Evolutionary conservation across 2,329 filamentous ascomycete genomes (phyloP).

Genomic region (Metarhizium brunneum): DNA sequence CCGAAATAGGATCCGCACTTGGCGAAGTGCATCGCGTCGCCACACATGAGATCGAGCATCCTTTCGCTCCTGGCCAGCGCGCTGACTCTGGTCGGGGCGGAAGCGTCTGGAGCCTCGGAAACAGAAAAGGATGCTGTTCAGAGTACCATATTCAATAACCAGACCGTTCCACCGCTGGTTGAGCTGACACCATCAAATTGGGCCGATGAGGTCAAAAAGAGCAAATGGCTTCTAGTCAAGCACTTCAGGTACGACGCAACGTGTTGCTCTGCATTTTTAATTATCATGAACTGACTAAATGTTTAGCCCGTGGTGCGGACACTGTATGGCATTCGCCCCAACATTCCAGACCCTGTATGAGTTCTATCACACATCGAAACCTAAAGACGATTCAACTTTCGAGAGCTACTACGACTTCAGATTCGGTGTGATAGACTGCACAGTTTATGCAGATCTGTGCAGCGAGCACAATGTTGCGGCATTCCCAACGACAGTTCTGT

Average conservation of each 20-base stretch:
- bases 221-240: slow-evolving; percentile 48
- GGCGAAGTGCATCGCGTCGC: slow-evolving; percentile 4
- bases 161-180: slow-evolving; percentile 55
- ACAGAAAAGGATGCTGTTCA: slow-evolving; percentile 18
- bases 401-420: slow-evolving; percentile 80
- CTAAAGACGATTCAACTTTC: slow-evolving; percentile 54
- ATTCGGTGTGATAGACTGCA: slow-evolving; percentile 79
- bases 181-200: slow-evolving; percentile 51
- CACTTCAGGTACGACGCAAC: slow-evolving; percentile 51
- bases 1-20: not conserved
- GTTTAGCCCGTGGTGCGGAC: slow-evolving; percentile 50
- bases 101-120: slow-evolving; percentile 25
- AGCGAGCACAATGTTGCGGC: slow-evolving; percentile 52
- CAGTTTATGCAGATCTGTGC: slow-evolving; percentile 75
- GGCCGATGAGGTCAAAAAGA: slow-evolving; percentile 43
- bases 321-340: slow-evolving; percentile 74
- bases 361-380: slow-evolving; percentile 83
- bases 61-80: slow-evolving; percentile 38
- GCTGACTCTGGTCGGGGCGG: slow-evolving; percentile 22
- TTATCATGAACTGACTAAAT: slow-evolving; percentile 16
- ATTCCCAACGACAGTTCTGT: slow-evolving; percentile 73
- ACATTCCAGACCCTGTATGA: slow-evolving; percentile 90
- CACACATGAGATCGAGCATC: slow-evolving; percentile 23
- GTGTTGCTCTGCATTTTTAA: slow-evolving; percentile 1
- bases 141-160: slow-evolving; percentile 55